Evolutionary conservation across 2,329 filamentous ascomycete genomes (phyloP), one percentile per base, ranked within the genome.

Genomic region (Amauroascus verrucosus): DNA sequence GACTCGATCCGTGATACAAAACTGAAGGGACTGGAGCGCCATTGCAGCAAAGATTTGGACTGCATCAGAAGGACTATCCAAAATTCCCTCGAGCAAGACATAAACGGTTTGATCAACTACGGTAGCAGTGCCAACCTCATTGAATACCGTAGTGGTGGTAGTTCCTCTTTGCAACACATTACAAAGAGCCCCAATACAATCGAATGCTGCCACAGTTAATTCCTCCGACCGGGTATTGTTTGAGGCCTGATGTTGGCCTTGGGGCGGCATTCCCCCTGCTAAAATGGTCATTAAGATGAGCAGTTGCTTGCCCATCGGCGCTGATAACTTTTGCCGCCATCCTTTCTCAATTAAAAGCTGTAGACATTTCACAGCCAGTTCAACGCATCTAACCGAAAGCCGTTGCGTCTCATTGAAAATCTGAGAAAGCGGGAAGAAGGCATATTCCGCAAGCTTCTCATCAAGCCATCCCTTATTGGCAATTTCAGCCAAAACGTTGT

Each of bases 351-450:
- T 77, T 26, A 98, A 76, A 14, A 88, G 72, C 9, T 80, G 77
- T 32, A 96, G 73, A 60, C 86, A 91, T 65, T 82, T 81, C 44
- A 96, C 75, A 28, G 85, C 83, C 41, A 86, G 70, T 66, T 98
- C 93, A 6, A 93, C 72, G 38, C 59, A 70, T 50, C 79, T 78
- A 45, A 86, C 78, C 0, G 90, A 83, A 51, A 90, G 81, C 46
- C 78, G 76, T 57, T 85, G 80, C 60, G 87, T 84, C 57, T 83
- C 79, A 55, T 88, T 84, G 62, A 98, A 84, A 37, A 97, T 81
- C 61, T 93, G 85, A 0, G 88, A 89, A 0, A 98, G 74, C 0
- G 93, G 93, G 58, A 96, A 95, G 74, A 97, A 97, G 63, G 86
- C 79, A 74, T 97, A 98, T 72, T 96, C 90, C 13, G 90, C 88